A percentile compares a stretch with the other conserved stretches of the same genome.
Evolutionary conservation across 768 basidiomycete species (phyloP).

Genomic region (Russula virescens): DNA sequence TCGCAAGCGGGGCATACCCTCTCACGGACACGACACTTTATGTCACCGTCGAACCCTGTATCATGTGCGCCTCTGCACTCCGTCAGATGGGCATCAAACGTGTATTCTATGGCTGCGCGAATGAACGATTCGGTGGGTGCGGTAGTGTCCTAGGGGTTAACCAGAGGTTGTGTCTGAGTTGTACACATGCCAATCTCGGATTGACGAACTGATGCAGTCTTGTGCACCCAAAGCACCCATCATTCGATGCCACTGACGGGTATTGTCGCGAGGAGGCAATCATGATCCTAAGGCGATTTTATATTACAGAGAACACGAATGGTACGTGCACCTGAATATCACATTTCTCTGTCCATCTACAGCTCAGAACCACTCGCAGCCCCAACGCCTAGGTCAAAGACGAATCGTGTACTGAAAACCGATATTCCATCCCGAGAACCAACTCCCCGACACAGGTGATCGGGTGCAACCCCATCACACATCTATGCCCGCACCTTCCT

Average conservation of each 20-base stretch:
- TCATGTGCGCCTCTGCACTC: constrained; percentile 97
- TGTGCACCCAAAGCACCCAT: constrained; percentile 63
- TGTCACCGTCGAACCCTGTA: constrained; percentile 98
- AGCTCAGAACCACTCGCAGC: constrained; percentile 43
- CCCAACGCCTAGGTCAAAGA: constrained; percentile 84
- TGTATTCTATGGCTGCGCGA: constrained; percentile 90
- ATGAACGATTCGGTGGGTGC: constrained; percentile 95
- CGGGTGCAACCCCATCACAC: not conserved
- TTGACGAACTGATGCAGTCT: constrained; percentile 40
- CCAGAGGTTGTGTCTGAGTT: constrained; percentile 44
- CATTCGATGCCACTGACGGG: constrained; percentile 62
- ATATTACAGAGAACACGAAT: constrained; percentile 86
- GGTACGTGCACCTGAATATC: constrained; percentile 56
- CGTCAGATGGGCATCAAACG: constrained; percentile 87
- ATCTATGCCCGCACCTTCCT: not conserved
- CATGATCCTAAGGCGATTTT: constrained; percentile 54
- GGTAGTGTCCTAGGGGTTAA: constrained; percentile 92
- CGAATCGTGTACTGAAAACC: constrained; percentile 78
- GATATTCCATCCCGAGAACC: constrained; percentile 44
- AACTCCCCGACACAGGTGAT: constrained; percentile 16
- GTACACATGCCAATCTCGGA: not conserved
- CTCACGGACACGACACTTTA: constrained; percentile 81
- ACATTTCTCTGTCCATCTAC: not conserved
- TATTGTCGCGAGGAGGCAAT: constrained; percentile 50
- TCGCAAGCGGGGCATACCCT: constrained; percentile 41